A percentile compares a stretch with the other conserved stretches of the same genome.
Evolutionary conservation across 129 eudicot species (phyloP).

Genomic region (Flaveria ramosissima): DNA sequence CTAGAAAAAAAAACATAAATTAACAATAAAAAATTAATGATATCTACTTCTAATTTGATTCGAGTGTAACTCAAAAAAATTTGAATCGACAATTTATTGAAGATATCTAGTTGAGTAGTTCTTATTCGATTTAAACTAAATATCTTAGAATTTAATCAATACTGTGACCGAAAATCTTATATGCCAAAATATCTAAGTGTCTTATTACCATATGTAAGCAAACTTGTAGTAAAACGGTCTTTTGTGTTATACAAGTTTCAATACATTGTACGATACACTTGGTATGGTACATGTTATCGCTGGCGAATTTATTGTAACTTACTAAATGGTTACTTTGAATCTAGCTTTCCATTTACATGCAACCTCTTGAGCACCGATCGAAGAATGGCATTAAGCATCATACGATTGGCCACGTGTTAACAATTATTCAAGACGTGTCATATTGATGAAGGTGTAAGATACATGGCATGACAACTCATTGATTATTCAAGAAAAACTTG

Average conservation of each 20-base stretch:
- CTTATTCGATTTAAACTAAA: too few relatives aligned
- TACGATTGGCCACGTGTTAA: background rate
- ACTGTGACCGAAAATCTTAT: background rate
- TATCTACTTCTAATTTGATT: background rate
- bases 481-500: background rate
- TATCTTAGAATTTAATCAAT: background rate
- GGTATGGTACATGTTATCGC: background rate
- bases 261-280: too few relatives aligned
- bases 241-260: too few relatives aligned
- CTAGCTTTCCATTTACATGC: background rate
- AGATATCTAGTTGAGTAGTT: too few relatives aligned
- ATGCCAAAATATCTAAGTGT: background rate
- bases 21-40: background rate
- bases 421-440: background rate
- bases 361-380: background rate
- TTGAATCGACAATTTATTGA: too few relatives aligned
- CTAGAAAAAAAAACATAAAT: background rate
- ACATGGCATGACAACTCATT: background rate
- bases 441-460: background rate
- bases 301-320: background rate
- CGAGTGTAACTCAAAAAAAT: background rate
- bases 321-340: background rate
- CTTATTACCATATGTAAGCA: background rate
- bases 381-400: background rate
- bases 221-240: background rate